phyloP scores from a whole-genome alignment of 306 rosid species.

The Lablab purpureus region DNA sequence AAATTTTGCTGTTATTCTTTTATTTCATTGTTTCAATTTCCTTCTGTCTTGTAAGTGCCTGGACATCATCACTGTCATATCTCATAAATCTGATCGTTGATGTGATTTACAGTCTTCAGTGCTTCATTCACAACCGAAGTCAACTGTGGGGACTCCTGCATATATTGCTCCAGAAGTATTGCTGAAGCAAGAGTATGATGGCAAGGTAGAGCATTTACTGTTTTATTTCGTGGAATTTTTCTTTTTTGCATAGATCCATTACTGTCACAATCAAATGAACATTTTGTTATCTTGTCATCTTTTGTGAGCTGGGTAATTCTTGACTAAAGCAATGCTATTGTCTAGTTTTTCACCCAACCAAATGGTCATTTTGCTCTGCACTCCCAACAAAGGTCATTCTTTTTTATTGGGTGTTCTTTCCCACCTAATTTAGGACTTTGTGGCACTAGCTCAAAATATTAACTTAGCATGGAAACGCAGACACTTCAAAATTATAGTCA shows the following conservation, averaged over 20 bases:
- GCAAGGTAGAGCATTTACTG: constrained; percentile 64
- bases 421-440: neutral
- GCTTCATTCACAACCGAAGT: constrained; percentile 92
- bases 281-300: constrained; percentile 9
- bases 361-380: constrained; percentile 35
- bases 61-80: neutral
- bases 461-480: neutral
- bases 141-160: constrained; percentile 95
- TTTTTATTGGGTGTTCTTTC: neutral
- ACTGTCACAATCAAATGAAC: constrained; percentile 17
- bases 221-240: constrained; percentile 21
- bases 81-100: constrained; percentile 5
- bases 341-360: neutral
- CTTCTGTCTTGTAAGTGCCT: constrained; percentile 8
- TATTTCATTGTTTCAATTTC: constrained; percentile 6
- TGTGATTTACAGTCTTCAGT: constrained; percentile 74
- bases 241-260: neutral
- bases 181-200: constrained; percentile 81
- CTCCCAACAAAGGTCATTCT: neutral
- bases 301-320: constrained; percentile 10
- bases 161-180: constrained; percentile 96
- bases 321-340: constrained; percentile 8
- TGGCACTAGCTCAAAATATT: neutral
- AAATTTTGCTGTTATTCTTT: constrained; percentile 33
- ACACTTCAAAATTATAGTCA: neutral